Evolutionary conservation across 495 filamentous ascomycete species (phyloP).

Genomic region (Penicillium flavigenum): DNA sequence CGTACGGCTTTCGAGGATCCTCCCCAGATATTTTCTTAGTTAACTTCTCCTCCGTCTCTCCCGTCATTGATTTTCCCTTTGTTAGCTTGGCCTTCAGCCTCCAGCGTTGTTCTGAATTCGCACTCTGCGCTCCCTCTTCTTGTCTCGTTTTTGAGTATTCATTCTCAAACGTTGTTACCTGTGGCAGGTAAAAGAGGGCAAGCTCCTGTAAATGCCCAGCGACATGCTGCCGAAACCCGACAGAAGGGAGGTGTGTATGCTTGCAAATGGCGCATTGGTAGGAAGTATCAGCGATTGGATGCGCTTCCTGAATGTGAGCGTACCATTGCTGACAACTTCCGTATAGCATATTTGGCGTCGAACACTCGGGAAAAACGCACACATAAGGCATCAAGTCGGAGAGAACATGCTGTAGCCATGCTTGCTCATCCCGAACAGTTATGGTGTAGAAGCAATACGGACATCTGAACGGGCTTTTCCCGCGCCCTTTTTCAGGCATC

Average conservation of each 20-base stretch:
- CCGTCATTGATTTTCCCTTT: too few species aligned
- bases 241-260: background rate
- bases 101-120: too few species aligned
- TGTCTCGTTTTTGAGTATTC: background rate
- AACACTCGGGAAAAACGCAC: conserved; percentile 24
- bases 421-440: conserved; percentile 6
- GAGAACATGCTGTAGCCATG: conserved; percentile 31
- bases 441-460: conserved; percentile 31
- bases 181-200: conserved; percentile 20
- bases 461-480: conserved; percentile 24
- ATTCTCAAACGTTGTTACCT: background rate
- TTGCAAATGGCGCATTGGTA: conserved; percentile 14
- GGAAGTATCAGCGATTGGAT: background rate
- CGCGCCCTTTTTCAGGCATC: conserved; percentile 13
- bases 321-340: conserved; percentile 28
- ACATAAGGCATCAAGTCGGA: conserved; percentile 32
- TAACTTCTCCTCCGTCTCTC: too few species aligned
- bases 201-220: conserved; percentile 21
- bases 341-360: conserved; percentile 20
- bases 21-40: too few species aligned
- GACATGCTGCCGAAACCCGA: conserved; percentile 17
- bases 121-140: too few species aligned
- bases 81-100: too few species aligned
- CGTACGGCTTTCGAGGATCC: too few species aligned
- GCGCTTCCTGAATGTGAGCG: conserved; percentile 17